phyloP scores from a whole-genome alignment of 75 land plant genomes.

The Sequoia sempervirens region DNA sequence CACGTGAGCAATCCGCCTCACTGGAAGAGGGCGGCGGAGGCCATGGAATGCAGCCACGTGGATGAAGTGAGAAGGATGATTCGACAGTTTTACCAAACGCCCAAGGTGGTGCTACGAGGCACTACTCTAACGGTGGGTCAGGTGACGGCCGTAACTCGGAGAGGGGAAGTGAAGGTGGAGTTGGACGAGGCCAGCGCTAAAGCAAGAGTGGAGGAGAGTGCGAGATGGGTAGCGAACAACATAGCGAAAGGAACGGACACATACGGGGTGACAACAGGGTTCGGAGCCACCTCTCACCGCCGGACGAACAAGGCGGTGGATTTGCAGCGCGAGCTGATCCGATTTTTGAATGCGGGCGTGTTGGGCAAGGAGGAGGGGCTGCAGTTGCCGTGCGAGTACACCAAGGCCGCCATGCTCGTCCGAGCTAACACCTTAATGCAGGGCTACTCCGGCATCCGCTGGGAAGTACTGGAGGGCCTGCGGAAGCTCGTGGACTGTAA shows the following conservation, averaged over 20 bases:
- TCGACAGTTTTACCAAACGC: background rate
- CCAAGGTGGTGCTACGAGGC: background rate
- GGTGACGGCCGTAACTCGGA: too few relatives aligned
- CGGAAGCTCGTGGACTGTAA: conserved; percentile 14
- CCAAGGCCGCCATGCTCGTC: conserved; percentile 29
- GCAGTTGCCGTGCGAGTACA: conserved; percentile 4
- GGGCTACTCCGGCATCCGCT: conserved; percentile 43
- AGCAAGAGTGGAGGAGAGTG: background rate
- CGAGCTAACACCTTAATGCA: conserved; percentile 38
- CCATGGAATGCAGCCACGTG: too few relatives aligned
- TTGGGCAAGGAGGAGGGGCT: background rate
- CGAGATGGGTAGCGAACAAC: background rate
- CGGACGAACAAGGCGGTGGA: too few relatives aligned
- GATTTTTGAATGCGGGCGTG: too few relatives aligned
- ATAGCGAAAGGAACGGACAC: background rate
- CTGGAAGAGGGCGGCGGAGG: too few relatives aligned
- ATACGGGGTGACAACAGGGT: too few relatives aligned
- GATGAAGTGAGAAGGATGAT: too few relatives aligned
- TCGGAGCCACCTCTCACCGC: too few relatives aligned
- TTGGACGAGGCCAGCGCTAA: too few relatives aligned
- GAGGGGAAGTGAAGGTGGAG: too few relatives aligned
- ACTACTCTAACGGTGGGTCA: background rate
- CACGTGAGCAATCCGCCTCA: too few relatives aligned
- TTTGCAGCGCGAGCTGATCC: too few relatives aligned
- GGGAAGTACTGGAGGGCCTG: conserved; percentile 30